Evolutionary conservation across 2,329 filamentous ascomycete genomes (phyloP), one percentile per base, ranked within the genome.

Genomic region (Monosporascus sp.): DNA sequence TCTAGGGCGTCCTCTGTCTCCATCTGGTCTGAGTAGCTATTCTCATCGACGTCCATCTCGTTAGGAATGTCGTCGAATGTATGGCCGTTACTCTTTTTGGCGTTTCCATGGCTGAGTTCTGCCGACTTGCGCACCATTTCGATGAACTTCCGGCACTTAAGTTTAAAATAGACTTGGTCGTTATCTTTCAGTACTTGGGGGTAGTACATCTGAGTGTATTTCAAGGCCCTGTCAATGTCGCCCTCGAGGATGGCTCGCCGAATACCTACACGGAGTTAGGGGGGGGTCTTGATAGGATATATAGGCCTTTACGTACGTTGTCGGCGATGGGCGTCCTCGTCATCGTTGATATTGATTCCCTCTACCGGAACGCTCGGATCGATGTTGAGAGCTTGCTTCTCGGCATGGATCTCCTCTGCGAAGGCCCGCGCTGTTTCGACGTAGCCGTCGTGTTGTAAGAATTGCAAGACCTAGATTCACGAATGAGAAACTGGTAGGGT

Each of bases 361-460:
- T 75, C 77, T 56, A 82, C 73, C n/a, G 75, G 70, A 31, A 76
- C 68, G 48, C 70, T 70, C 38, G 81, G 71, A 52, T 84, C 81
- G 44, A 82, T 77, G 57, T 80, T 81, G 52, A 96, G 72, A 8
- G 88, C 85, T 63, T 81, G 76, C 62, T 88, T 87, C 68, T 96
- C 89, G 17, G 80, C 75, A 51, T 83, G 80, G 26, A 96, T 84
- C 65, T 97, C 93, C 61, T 87, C 80, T 3, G 89, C 85, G 75
- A 99, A 97, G 0, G 90, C 91, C 58, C 86, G 84, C 8, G 92
- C 92, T 0, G 93, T 96, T 60, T 97, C 93, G 7, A 97, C 87
- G 61, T 97, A 97, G 55, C 94, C 94, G 64, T 97, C 94, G 62
- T 97, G 93, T 38, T 92, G 89, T 15, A 99, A 76, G 61, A 96